Percentiles rank a stretch among this genome's conserved stretches.
These are phyloP conservation scores for Wallemia hederae DNA, from an alignment of 1,284 basidiomycete species.

Conservation along the genomic window DNA sequence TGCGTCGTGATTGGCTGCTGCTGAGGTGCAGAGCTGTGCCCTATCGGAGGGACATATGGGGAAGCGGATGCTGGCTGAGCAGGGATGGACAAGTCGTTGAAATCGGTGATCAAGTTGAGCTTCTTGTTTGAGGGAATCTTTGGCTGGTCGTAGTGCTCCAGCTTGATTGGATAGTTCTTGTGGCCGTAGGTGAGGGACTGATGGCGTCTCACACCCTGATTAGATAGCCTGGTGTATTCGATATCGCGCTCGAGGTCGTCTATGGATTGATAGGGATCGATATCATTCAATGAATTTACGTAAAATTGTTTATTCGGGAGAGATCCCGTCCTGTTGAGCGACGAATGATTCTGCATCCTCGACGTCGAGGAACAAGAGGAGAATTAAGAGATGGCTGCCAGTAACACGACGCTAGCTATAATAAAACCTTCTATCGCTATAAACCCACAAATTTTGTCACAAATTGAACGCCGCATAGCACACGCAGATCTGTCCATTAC, in stretches of 20 bases:
- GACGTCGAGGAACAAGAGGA: too few relatives aligned
- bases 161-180: not conserved
- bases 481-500: too few relatives aligned
- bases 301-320: not conserved
- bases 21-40: slow-evolving; percentile 17
- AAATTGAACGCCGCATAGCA: too few relatives aligned
- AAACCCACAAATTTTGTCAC: too few relatives aligned
- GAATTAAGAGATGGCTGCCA: too few relatives aligned
- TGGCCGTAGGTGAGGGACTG: slow-evolving; percentile 39
- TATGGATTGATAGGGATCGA: not conserved
- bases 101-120: slow-evolving; percentile 28
- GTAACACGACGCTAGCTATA: too few relatives aligned
- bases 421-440: too few relatives aligned
- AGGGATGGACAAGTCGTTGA: slow-evolving; percentile 26
- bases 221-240: not conserved
- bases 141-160: not conserved
- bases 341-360: too few relatives aligned
- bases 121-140: slow-evolving; percentile 10
- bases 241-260: not conserved
- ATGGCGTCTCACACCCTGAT: slow-evolving; percentile 32
- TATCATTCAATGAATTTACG: not conserved
- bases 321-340: too few relatives aligned
- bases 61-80: slow-evolving; percentile 22
- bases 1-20: slow-evolving; percentile 12
- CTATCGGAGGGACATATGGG: slow-evolving; percentile 23